These are phyloP conservation scores for Cercophora samala DNA, from an alignment of 495 filamentous ascomycete genomes.

Conservation along the genomic window DNA sequence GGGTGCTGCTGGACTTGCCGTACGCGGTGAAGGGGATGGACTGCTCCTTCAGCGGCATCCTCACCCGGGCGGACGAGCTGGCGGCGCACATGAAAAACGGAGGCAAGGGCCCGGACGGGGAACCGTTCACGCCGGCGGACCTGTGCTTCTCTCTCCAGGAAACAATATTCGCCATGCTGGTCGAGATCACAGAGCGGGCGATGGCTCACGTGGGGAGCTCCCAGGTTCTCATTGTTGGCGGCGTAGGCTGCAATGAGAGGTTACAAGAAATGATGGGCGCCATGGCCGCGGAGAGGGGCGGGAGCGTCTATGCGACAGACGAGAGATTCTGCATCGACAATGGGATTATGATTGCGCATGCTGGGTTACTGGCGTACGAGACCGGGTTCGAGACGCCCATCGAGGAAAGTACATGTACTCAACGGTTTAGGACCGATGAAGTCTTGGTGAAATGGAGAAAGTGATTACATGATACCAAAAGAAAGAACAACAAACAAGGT, in stretches of 20 bases:
- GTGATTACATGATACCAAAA: slow-evolving; percentile 26
- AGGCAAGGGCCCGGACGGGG: slow-evolving; percentile 41
- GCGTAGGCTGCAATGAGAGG: slow-evolving; percentile 96
- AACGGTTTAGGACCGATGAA: slow-evolving; percentile 93
- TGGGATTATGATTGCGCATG: slow-evolving; percentile 99
- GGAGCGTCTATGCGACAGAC: slow-evolving; percentile 90
- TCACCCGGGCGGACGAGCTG: slow-evolving; percentile 74
- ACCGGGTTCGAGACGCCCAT: slow-evolving; percentile 73
- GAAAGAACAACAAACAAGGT: background rate
- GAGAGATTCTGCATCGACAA: slow-evolving; percentile 99
- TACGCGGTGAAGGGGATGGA: slow-evolving; percentile 99
- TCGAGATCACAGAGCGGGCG: slow-evolving; percentile 96
- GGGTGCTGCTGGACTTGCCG: slow-evolving; percentile 76
- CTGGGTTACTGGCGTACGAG: slow-evolving; percentile 78
- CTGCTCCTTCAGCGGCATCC: slow-evolving; percentile 87
- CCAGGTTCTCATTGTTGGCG: slow-evolving; percentile 92
- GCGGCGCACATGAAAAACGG: slow-evolving; percentile 59
- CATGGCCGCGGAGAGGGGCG: slow-evolving; percentile 89
- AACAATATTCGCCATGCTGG: slow-evolving; percentile 92
- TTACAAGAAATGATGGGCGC: slow-evolving; percentile 97
- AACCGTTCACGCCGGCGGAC: slow-evolving; percentile 70
- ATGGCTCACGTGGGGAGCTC: slow-evolving; percentile 94
- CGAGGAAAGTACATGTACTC: slow-evolving; percentile 84
- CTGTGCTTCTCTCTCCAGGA: slow-evolving; percentile 94
- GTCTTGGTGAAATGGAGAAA: slow-evolving; percentile 90